Base-by-base conservation (phyloP, 345 rosid species). In the Pistacia integerrima region DNA sequence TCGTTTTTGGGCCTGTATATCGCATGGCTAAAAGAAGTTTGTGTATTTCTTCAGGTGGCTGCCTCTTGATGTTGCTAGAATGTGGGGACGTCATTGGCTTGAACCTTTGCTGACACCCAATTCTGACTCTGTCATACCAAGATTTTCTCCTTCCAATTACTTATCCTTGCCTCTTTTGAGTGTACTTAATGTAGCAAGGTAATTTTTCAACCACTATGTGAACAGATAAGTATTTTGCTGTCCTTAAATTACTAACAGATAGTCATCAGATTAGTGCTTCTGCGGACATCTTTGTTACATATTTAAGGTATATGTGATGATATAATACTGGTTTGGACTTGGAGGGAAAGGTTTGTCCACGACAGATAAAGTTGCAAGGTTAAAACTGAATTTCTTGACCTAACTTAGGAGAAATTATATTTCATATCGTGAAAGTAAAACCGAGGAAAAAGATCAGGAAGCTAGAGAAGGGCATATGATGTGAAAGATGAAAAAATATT, bases 1-100 rank as follows among this genome's bases (percentile, higher is more conserved):
- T 5, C 10, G 20, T 20, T 51, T 70, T 20, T 5, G 25, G 20
- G 64, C n/a, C 61, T 59, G 51, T 36, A 56, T 49, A 12, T 64
- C 14, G 14, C 60, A 30, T 73, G 56, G 41, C 78, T 52, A 16
- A 76, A 7, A 18, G 22, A 38, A 49, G 18, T 58, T 70, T 66
- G 7, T 83, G 58, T 67, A 44, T 64, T 77, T 72, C 72, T 75
- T 78, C 82, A 96, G 98, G 85, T 93, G 99, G 98, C 82, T 92
- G 81, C 97, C 99, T 52, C 88, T 91, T 85, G 99, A 96, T 85
- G 93, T 93, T 84, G 98, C 99, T 48, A 87, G 91, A 77, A 96
- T 93, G 94, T 96, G 99, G 99, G 97, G 97, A 51, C 94, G 94
- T 69, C 99, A 96, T 80, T 93, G 99, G 99, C 97, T 96, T 70